Evolutionary conservation across 768 basidiomycete species (phyloP).

Genomic region (Hygrophorus russula): DNA sequence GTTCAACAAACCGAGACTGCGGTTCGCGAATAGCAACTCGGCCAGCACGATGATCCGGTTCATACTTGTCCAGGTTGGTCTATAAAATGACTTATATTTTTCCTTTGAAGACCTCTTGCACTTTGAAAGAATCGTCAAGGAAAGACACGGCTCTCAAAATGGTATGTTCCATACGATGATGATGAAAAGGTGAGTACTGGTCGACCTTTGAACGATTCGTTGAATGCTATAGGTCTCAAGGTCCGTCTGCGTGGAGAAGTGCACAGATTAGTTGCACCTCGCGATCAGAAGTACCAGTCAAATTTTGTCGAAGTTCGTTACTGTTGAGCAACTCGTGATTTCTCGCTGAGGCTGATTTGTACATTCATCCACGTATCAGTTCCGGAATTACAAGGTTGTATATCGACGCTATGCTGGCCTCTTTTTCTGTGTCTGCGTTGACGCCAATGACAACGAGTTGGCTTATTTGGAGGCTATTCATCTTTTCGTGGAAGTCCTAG

Average conservation of each 20-base stretch:
- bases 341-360: slow-evolving; percentile 6
- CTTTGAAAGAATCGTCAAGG: slow-evolving; percentile 86
- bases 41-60: slow-evolving; percentile 98
- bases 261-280: slow-evolving; percentile 87
- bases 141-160: slow-evolving; percentile 93
- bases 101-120: slow-evolving; percentile 2
- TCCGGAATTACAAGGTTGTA: slow-evolving; percentile 95
- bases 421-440: slow-evolving; percentile 96
- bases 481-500: slow-evolving; percentile 94
- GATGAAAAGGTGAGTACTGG: slow-evolving; percentile 76
- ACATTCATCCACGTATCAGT: slow-evolving; percentile 34
- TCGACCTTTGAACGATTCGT: neutral
- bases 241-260: slow-evolving; percentile 93
- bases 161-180: slow-evolving; percentile 98
- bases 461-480: slow-evolving; percentile 97
- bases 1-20: neutral
- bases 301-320: slow-evolving; percentile 91
- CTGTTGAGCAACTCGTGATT: neutral
- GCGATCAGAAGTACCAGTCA: slow-evolving; percentile 98
- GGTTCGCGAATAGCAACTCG: too few relatives aligned
- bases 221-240: slow-evolving; percentile 24
- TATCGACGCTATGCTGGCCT: slow-evolving; percentile 95
- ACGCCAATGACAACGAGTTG: slow-evolving; percentile 96
- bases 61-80: slow-evolving; percentile 84
- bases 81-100: neutral